Evolutionary conservation across 2,329 filamentous ascomycete species (phyloP), one percentile per base, ranked within the genome.

Genomic region (Phaeosphaeria sp.): DNA sequence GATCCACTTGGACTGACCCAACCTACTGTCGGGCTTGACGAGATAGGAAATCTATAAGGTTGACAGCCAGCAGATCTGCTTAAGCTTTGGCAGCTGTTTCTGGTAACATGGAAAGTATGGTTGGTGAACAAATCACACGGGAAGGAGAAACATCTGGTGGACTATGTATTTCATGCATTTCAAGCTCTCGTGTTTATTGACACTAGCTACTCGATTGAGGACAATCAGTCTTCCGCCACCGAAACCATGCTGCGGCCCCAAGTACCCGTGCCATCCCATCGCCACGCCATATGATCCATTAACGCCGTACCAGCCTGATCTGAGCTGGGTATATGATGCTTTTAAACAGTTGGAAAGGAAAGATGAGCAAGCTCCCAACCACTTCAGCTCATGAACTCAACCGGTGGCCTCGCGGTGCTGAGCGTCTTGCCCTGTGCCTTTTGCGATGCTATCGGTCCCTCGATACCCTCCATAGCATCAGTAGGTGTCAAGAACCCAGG

Each of bases 401-500:
- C 72, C 13, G 77, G 77, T 24, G 77, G 77, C 53, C 77, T 65
- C 13, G 75, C 54, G 9, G 77, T 79, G 44, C 76, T 71, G 24
- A 71, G 43, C 2, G 61, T 65, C 50, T 71, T 69, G 27, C 74
- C 74, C 57, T 75, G 71, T 2, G 72, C 70, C 59, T 74, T 76
- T 36, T 74, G 68, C 18, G 66, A 64, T 25, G 69, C 63, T 21
- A 77, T 77, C 6, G 74, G 68, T 18, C 73, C 74, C 54, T 77
- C 74, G 6, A 77, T 52, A 3, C 73, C 74, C 47, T 76, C 74
- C 63, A 62, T 75, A 20, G 51, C 75, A 49, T 83, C 83, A 56
- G 81, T 76, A 27, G 85, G 83, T 39, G 79, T 81, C 56, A 82
- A 66, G n/a, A 77, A 74, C n/a, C 77, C 79, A 2, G 81, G 79